Conservation (phyloP, 2,329 filamentous ascomycete species). For the Penicillium frequentans region DNA sequence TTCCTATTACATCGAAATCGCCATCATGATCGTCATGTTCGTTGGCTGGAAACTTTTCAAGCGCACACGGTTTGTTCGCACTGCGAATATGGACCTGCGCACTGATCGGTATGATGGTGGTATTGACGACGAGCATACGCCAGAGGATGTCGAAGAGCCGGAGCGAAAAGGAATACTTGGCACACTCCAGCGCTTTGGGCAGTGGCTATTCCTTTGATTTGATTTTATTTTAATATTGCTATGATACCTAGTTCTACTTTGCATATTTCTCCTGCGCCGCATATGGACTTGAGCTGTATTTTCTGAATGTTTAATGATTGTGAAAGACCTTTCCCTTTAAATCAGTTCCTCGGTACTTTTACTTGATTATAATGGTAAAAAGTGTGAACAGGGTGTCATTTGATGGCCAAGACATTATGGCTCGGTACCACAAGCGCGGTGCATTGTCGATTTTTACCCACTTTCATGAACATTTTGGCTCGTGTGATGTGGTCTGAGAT, state of each 20-base stretch:
- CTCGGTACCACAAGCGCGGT: not conserved
- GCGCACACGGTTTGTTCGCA: conserved; percentile 46
- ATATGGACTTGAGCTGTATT: not conserved
- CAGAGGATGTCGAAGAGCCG: conserved; percentile 25
- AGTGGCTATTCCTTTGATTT: conserved; percentile 41
- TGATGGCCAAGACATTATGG: not conserved
- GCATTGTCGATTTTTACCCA: not conserved
- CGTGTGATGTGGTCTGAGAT: not conserved
- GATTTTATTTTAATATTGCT: not conserved
- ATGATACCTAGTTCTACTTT: conserved; percentile 1
- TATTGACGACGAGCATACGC: conserved; percentile 24
- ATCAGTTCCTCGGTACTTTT: not conserved
- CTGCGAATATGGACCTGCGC: conserved; percentile 53
- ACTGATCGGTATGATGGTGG: conserved; percentile 46
- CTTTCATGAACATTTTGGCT: no score
- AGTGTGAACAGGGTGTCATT: not conserved
- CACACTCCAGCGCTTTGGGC: conserved; percentile 33
- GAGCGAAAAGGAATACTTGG: conserved; percentile 11
- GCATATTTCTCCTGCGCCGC: not conserved
- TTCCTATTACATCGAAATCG: conserved; percentile 63
- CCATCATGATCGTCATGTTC: conserved; percentile 58
- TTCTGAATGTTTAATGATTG: not conserved
- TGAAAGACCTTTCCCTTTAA: not conserved
- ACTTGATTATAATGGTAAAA: not conserved
- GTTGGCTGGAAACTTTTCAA: conserved; percentile 57